Evolutionary conservation across 192 early-diverging fungal species (phyloP).

Genomic region (Coemansia nantahalensis): DNA sequence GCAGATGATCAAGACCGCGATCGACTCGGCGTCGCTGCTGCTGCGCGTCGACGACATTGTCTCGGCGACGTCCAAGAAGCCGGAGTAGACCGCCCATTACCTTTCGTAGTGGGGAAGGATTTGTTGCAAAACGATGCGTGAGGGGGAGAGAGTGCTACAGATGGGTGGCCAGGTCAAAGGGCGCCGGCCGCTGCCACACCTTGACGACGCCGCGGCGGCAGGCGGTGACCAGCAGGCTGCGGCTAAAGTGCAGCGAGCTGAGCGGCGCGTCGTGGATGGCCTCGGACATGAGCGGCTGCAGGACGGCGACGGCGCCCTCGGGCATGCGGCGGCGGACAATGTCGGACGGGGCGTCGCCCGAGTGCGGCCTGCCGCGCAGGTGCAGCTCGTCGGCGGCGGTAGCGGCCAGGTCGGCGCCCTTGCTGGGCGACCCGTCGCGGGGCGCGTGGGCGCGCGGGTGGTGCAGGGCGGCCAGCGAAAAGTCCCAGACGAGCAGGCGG

Average conservation of each 20-base stretch:
- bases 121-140: no score
- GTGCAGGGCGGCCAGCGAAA: constrained; percentile 73
- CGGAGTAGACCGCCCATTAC: constrained; percentile 7
- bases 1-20: constrained; percentile 99
- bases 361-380: constrained; percentile 6
- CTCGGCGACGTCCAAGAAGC: constrained; percentile 55
- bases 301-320: constrained; percentile 57
- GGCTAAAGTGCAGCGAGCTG: constrained; percentile 61
- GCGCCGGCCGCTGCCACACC: constrained; percentile 67
- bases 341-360: constrained; percentile 3
- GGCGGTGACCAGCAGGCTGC: constrained; percentile 70
- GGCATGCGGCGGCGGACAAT: constrained; percentile 26
- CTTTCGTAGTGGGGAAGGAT: no score
- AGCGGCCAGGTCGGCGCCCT: not conserved
- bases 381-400: constrained; percentile 6
- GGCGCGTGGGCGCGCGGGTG: constrained; percentile 58
- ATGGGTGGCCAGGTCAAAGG: constrained; percentile 18
- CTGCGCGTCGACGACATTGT: constrained; percentile 97
- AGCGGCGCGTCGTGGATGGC: constrained; percentile 63
- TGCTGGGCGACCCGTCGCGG: not conserved
- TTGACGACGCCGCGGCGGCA: constrained; percentile 71
- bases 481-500: constrained; percentile 90
- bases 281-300: constrained; percentile 69
- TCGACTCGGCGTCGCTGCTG: constrained; percentile 87
- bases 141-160: no score